Conservation (phyloP, 164 flowering plant genomes). For the Brasenia schreberi region DNA sequence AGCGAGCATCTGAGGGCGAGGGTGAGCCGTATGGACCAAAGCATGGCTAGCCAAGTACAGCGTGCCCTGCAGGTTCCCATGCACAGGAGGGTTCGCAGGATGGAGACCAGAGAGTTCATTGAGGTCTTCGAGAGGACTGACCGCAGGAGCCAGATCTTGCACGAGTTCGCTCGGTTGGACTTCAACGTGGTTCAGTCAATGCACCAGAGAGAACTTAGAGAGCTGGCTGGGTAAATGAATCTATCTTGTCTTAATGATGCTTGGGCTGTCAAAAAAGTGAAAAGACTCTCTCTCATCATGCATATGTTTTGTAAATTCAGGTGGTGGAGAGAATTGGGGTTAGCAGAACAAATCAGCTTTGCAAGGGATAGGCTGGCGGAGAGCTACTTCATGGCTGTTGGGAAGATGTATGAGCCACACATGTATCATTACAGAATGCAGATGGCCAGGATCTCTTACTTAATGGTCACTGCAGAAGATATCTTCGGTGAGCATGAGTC, state of each 20-base stretch:
- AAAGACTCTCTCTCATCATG: not conserved
- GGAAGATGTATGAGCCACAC: slow-evolving; percentile 20
- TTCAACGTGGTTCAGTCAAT: slow-evolving; percentile 16
- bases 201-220: slow-evolving; percentile 26
- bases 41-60: slow-evolving; percentile 10
- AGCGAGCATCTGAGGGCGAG: slow-evolving; percentile 14
- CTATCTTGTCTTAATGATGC: not conserved
- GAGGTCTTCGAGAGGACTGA: not conserved
- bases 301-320: slow-evolving; percentile 8
- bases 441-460: slow-evolving; percentile 32
- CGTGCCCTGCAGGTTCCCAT: slow-evolving; percentile 22
- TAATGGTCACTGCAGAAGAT: slow-evolving; percentile 48
- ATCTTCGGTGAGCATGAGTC: slow-evolving; percentile 46
- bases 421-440: slow-evolving; percentile 28
- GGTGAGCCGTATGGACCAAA: not conserved
- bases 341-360: slow-evolving; percentile 26
- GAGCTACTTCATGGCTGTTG: slow-evolving; percentile 42
- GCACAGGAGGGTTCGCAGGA: slow-evolving; percentile 31
- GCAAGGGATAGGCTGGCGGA: slow-evolving; percentile 35
- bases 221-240: slow-evolving; percentile 18
- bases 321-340: slow-evolving; percentile 50
- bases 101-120: slow-evolving; percentile 13
- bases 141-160: slow-evolving; percentile 6
- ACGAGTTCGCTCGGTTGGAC: slow-evolving; percentile 29
- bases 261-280: no score